A percentile compares a stretch with the other conserved stretches of the same genome.
Conservation (phyloP, 1,284 basidiomycete species). For the Ceratobasidium sp. region DNA sequence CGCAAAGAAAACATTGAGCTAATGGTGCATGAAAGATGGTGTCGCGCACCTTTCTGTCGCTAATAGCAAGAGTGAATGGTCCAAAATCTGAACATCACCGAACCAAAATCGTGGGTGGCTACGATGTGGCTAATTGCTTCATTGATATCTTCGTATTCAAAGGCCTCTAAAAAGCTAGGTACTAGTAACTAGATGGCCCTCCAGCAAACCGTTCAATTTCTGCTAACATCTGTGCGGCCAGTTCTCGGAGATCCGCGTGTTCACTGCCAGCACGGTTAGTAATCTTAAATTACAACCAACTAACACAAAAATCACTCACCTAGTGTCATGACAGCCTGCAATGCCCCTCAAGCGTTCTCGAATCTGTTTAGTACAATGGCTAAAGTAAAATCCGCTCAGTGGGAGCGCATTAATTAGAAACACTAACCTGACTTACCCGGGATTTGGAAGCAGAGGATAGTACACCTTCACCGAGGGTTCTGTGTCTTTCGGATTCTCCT, state of each 20-base stretch:
- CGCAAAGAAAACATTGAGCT: too few species aligned
- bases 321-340: neutral
- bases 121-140: neutral
- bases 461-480: neutral
- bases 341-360: neutral
- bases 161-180: too few species aligned
- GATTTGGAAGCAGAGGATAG: neutral
- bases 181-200: too few species aligned
- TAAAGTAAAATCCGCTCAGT: too few species aligned
- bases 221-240: neutral
- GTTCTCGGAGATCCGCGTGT: neutral
- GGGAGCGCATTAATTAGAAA: neutral
- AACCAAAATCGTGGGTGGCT: neutral
- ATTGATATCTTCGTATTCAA: neutral
- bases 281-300: neutral
- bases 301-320: neutral
- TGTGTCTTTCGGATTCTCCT: neutral
- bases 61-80: neutral
- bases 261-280: neutral
- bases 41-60: neutral
- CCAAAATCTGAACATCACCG: neutral
- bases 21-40: too few species aligned
- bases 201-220: neutral
- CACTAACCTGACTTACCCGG: neutral
- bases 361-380: neutral